These are phyloP conservation scores for Aspergillus bridgeri DNA, from an alignment of 495 filamentous ascomycete genomes.

Conservation along the genomic window DNA sequence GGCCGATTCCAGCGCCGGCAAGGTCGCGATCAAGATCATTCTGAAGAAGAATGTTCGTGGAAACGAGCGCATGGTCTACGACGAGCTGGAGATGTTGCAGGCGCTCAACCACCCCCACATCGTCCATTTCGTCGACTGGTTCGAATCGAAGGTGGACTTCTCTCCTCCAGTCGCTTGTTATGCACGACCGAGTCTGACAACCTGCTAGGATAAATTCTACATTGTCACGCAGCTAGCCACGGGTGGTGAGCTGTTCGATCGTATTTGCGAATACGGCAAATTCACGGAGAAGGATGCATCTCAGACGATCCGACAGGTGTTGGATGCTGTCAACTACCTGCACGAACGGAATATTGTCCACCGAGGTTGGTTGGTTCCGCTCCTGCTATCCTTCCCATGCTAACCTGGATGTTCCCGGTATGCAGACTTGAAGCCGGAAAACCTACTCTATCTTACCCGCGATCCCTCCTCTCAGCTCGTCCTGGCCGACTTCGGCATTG, in stretches of 20 bases:
- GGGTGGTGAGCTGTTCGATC: slow-evolving; percentile 95
- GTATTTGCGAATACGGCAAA: slow-evolving; percentile 96
- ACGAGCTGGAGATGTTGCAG: slow-evolving; percentile 92
- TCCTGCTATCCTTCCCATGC: background rate
- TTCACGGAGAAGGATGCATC: slow-evolving; percentile 99
- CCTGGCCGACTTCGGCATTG: slow-evolving; percentile 96
- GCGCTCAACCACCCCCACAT: slow-evolving; percentile 90
- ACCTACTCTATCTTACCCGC: slow-evolving; percentile 87
- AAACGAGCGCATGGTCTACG: slow-evolving; percentile 97
- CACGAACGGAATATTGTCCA: slow-evolving; percentile 96
- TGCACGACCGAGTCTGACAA: slow-evolving; percentile 9
- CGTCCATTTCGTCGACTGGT: slow-evolving; percentile 98
- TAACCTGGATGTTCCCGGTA: slow-evolving; percentile 3
- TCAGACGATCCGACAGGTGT: slow-evolving; percentile 91
- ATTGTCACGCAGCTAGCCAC: slow-evolving; percentile 97
- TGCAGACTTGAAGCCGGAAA: slow-evolving; percentile 95
- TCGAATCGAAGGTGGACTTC: slow-evolving; percentile 75
- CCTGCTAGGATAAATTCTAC: slow-evolving; percentile 92
- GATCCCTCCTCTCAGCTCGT: slow-evolving; percentile 78
- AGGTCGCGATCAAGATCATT: slow-evolving; percentile 98
- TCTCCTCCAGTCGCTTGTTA: background rate
- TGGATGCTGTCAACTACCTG: slow-evolving; percentile 92
- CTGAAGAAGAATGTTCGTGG: slow-evolving; percentile 99
- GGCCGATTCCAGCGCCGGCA: slow-evolving; percentile 73
- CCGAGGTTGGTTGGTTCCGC: slow-evolving; percentile 58